Base-by-base conservation (phyloP, 192 early-diverging fungal species). In the Coemansia sp. region DNA sequence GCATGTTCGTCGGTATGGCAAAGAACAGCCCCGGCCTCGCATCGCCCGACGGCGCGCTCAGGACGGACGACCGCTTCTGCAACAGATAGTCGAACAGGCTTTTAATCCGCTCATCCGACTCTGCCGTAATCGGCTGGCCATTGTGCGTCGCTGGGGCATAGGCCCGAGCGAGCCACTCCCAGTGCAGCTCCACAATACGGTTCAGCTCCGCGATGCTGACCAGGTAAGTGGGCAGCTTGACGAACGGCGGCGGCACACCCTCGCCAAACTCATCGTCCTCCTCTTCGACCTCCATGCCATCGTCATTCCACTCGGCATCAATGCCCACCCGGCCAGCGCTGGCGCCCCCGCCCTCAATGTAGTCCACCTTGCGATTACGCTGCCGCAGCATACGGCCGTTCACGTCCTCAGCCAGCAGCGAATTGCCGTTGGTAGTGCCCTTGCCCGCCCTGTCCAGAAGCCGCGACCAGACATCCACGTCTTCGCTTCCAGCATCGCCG, bases 301-400 rank as follows among this genome's bases (percentile, higher is more conserved):
- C 38, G 5, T 44, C 33, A 9, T 29, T n/a, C 12, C 16, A 33
- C 35, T 42, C 31, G 0, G 5, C 25, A 26, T 56, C 26, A 27
- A 54, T 51, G 0, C 9, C 7, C 5, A 19, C 17, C 16, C 4
- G 12, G 21, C 28, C 19, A 16, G 11, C 19, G 4, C 31, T 40
- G 16, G 17, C 17, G 10, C 18, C 20, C 21, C 22, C 26, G 6
- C 16, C 9, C 29, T 31, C 44, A 7, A 13, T 30, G 19, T 70
- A 70, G 34, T 70, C 50, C 23, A 70, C 46, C 29, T 64, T 70
- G 38, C 26, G 54, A 40, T 55, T 58, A 4, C 67, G 67, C 22
- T 22, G 38, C 3, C 67, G 67, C 41, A 70, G 19, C 29, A 20
- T 18, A 17, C 49, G 62, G n/a, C 61, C 61, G 14, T 44, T 31